Evolutionary conservation across 2,329 filamentous ascomycete species (phyloP).

Genomic region (Exophiala bonariae): DNA sequence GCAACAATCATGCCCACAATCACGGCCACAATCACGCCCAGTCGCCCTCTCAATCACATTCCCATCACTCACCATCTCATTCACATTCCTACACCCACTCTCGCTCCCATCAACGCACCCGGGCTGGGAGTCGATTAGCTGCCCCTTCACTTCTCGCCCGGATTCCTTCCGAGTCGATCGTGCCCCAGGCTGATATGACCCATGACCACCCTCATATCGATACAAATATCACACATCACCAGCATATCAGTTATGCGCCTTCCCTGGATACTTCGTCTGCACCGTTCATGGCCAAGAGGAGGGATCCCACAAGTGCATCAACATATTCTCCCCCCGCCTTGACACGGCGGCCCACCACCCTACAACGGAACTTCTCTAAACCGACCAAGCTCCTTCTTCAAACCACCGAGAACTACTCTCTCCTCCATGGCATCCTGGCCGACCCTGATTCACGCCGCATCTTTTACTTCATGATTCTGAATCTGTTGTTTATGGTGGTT

Average conservation of each 20-base stretch:
- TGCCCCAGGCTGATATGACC: constrained; percentile 13
- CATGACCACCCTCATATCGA: constrained; percentile 13
- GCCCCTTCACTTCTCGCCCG: constrained; percentile 23
- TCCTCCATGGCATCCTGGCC: constrained; percentile 80
- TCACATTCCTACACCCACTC: constrained; percentile 31
- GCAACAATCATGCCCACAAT: constrained; percentile 37
- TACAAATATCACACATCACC: constrained; percentile 14
- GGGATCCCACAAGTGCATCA: constrained; percentile 10
- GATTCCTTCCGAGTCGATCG: constrained; percentile 27
- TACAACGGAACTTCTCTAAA: constrained; percentile 33
- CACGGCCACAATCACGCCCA: constrained; percentile 37
- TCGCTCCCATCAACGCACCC: constrained; percentile 23
- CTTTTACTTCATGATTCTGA: constrained; percentile 96
- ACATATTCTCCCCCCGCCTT: constrained; percentile 13
- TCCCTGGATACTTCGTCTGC: constrained; percentile 9
- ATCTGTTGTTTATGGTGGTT: constrained; percentile 91
- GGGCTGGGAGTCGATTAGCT: constrained; percentile 24
- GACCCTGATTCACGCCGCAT: constrained; percentile 94
- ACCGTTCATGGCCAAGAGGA: constrained; percentile 19
- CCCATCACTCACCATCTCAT: constrained; percentile 33
- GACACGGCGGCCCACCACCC: constrained; percentile 24
- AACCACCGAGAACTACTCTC: constrained; percentile 68
- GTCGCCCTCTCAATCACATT: constrained; percentile 31
- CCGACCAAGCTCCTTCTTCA: constrained; percentile 74
- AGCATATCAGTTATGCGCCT: constrained; percentile 15